Conservation (phyloP, 1,284 basidiomycete species). For the Tetrapyrgos nigripes region DNA sequence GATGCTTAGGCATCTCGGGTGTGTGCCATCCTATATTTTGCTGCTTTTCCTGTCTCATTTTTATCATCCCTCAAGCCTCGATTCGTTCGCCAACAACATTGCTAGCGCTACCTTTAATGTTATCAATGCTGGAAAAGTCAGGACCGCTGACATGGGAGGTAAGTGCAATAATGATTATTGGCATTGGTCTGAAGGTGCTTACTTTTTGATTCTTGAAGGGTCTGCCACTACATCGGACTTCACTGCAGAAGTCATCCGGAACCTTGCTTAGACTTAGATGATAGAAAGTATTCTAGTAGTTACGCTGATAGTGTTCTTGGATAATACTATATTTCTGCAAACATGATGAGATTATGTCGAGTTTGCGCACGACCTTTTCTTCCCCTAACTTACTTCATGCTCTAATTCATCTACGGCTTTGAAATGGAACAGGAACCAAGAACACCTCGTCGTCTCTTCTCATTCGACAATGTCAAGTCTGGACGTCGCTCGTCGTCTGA, state of each 20-base stretch:
- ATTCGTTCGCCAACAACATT: slow-evolving; percentile 94
- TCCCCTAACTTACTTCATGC: too few species aligned
- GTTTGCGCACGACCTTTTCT: too few species aligned
- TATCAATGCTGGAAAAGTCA: slow-evolving; percentile 88
- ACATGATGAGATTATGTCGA: too few species aligned
- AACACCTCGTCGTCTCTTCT: slow-evolving; percentile 40
- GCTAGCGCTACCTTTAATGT: slow-evolving; percentile 94
- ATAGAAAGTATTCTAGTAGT: slow-evolving; percentile 23
- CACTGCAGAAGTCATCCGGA: slow-evolving; percentile 88
- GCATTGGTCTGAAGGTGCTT: neutral
- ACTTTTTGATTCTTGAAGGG: slow-evolving; percentile 48
- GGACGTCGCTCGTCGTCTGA: slow-evolving; percentile 27
- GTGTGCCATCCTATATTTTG: slow-evolving; percentile 27
- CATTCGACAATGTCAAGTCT: slow-evolving; percentile 42
- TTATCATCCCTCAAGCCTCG: slow-evolving; percentile 61
- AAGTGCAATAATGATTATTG: slow-evolving; percentile 38
- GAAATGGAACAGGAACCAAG: neutral
- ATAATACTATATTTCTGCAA: slow-evolving; percentile 14
- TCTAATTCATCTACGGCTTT: too few species aligned
- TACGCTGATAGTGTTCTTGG: slow-evolving; percentile 19
- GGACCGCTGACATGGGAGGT: slow-evolving; percentile 97
- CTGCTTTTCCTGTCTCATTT: neutral
- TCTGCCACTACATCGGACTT: slow-evolving; percentile 91
- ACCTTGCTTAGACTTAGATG: slow-evolving; percentile 39
- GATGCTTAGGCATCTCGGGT: slow-evolving; percentile 98